Conservation (phyloP, 345 rosid species). For the Raphanus raphanistrum region DNA sequence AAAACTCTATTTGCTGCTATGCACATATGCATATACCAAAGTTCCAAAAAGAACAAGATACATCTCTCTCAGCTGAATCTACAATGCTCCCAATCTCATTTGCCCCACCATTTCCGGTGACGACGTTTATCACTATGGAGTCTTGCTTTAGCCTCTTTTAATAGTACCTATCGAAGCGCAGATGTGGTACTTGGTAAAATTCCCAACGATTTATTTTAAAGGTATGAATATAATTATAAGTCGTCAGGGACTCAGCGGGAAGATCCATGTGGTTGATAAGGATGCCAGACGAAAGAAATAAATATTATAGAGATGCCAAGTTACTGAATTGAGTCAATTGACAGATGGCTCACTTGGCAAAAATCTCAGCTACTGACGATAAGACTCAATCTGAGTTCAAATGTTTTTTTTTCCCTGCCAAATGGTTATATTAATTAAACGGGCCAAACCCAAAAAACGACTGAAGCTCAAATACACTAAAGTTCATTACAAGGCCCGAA, state of each 20-base stretch:
- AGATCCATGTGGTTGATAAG: background rate
- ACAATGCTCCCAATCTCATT: constrained; percentile 42
- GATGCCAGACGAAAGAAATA: background rate
- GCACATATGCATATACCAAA: constrained; percentile 26
- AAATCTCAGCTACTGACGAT: background rate
- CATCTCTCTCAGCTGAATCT: constrained; percentile 29
- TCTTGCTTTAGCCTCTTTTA: constrained; percentile 67
- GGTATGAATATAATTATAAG: background rate
- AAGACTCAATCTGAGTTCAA: background rate
- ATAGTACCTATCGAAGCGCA: constrained; percentile 25
- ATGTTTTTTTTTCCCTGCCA: too few relatives aligned
- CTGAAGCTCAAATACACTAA: too few relatives aligned
- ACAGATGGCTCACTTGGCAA: background rate
- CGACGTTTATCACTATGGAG: constrained; percentile 59
- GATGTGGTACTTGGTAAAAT: background rate
- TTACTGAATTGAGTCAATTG: background rate
- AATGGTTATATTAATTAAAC: too few relatives aligned
- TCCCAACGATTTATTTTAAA: background rate
- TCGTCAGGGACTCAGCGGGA: background rate
- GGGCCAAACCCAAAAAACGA: too few relatives aligned
- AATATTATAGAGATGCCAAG: background rate
- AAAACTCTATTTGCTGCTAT: constrained; percentile 33
- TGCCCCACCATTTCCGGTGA: constrained; percentile 85
- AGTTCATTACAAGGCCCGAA: too few relatives aligned
- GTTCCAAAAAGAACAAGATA: background rate